Conservation (phyloP, 2,329 filamentous ascomycete genomes). For the Bipolaris victoriae region DNA sequence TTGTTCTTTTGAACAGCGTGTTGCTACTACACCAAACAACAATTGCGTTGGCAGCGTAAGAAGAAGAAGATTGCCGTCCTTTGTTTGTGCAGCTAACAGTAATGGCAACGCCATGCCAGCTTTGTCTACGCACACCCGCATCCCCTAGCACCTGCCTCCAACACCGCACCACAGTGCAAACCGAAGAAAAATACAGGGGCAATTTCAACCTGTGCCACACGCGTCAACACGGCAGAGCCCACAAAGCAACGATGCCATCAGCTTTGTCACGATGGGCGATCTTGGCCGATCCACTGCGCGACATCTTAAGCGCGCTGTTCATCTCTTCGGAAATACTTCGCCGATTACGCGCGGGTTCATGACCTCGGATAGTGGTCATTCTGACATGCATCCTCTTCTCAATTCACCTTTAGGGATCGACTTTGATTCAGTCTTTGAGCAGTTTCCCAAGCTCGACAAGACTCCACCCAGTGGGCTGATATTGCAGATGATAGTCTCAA, state of each 20-base stretch:
- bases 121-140: not conserved
- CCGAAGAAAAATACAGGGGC: not conserved
- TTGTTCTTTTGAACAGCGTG: not conserved
- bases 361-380: not conserved
- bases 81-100: not conserved
- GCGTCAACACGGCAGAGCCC: not conserved
- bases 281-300: constrained; percentile 10
- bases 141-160: not conserved
- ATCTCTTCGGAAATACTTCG: constrained; percentile 6
- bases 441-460: not conserved
- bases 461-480: constrained; percentile 9
- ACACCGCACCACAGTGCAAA: not conserved
- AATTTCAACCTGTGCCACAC: not conserved
- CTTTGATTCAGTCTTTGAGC: not conserved
- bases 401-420: not conserved
- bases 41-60: not conserved
- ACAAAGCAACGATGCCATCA: not conserved
- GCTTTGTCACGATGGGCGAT: constrained; percentile 6
- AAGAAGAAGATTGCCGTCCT: not conserved
- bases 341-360: constrained; percentile 12
- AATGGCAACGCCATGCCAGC: not conserved
- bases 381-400: not conserved
- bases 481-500: not conserved
- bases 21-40: not conserved
- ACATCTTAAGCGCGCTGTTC: constrained; percentile 9